phyloP scores from a whole-genome alignment of 1,284 basidiomycete species.

The Phenoliferia sp. region DNA sequence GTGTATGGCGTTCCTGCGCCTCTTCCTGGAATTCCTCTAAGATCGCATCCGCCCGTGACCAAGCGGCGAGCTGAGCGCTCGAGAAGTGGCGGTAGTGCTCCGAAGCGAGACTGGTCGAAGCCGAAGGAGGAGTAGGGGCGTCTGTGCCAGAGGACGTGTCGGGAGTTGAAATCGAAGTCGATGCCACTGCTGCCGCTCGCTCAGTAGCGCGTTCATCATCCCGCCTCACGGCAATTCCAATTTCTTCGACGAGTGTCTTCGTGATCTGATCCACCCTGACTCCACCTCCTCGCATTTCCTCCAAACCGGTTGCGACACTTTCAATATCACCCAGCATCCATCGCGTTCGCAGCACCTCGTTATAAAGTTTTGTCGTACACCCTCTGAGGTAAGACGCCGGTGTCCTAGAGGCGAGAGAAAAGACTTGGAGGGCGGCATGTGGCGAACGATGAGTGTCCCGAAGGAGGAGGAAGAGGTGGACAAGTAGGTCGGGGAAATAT shows the following conservation, averaged over 20 bases:
- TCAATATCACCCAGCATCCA: conserved; percentile 27
- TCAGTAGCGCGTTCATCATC: conserved; percentile 19
- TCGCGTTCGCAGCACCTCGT: conserved; percentile 23
- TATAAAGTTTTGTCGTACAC: conserved; percentile 23
- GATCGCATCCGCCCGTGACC: conserved; percentile 23
- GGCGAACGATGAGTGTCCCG: conserved; percentile 23
- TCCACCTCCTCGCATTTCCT: conserved; percentile 26
- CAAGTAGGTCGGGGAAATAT: conserved; percentile 25
- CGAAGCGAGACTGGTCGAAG: neutral
- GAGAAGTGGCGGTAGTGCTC: conserved; percentile 7
- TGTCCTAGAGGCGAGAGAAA: conserved; percentile 23
- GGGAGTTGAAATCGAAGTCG: neutral
- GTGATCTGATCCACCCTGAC: conserved; percentile 14
- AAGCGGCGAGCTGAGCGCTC: conserved; percentile 9
- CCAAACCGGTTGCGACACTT: conserved; percentile 9
- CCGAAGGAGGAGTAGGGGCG: neutral
- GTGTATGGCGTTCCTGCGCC: neutral
- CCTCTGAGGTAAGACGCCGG: conserved; percentile 24
- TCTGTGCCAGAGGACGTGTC: neutral
- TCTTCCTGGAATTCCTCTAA: conserved; percentile 23
- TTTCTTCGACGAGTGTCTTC: conserved; percentile 12
- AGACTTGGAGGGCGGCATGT: conserved; percentile 18
- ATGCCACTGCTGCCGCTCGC: neutral
- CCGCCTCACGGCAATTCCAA: conserved; percentile 18
- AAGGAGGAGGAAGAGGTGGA: conserved; percentile 20